Base-by-base conservation (phyloP, 2,329 filamentous ascomycete genomes). In the Arthrinium puccinioides region DNA sequence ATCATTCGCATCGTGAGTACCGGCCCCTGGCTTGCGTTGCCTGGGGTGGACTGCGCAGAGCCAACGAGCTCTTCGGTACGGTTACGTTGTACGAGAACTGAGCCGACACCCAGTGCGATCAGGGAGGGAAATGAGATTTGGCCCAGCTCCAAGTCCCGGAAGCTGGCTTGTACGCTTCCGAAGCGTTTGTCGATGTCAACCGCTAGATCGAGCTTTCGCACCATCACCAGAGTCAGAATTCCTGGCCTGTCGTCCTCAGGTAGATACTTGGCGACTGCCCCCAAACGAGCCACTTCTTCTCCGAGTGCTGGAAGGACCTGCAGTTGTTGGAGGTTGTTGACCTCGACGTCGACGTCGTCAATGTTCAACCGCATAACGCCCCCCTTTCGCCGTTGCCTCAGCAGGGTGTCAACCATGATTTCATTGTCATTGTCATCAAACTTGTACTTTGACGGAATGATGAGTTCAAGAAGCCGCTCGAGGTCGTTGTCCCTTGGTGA, bases 221-320 rank as follows among this genome's bases (percentile, higher is more conserved):
- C 59, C 21, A 78, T 67, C 1, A 74, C 69, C 25, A 98, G 67
- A 0, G 82, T 88, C 25, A 98, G 67, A 15, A 97, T 67, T 0
- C 92, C 92, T 3, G 92, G 92, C 2, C 89, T 77, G 50, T 98
- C 90, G 59, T 98, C 92, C 49, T 98, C 90, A 0, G 92, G 90
- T 3, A 98, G 70, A 56, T 97, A 97, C 55, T 96, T 97, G 6
- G 90, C 77, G 19, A 98, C 87, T 1, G 81, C 89, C 1, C 88
- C 86, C 5, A 98, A 68, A 47, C 84, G 87, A 6, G 82, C 73
- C 33, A 97, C 58, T 51, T 98, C 92, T 45, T 85, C 81, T 1
- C 76, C 82, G 8, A 98, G 71, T 9, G 73, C 72, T 7, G 82
- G 76, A 11, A 98, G 67, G 28, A 76, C 74, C 9, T 75, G 67